Percentiles rank a stretch among this genome's conserved stretches.
Conservation (phyloP, 2,329 filamentous ascomycete genomes). For the Penicillium sclerotigenum region DNA sequence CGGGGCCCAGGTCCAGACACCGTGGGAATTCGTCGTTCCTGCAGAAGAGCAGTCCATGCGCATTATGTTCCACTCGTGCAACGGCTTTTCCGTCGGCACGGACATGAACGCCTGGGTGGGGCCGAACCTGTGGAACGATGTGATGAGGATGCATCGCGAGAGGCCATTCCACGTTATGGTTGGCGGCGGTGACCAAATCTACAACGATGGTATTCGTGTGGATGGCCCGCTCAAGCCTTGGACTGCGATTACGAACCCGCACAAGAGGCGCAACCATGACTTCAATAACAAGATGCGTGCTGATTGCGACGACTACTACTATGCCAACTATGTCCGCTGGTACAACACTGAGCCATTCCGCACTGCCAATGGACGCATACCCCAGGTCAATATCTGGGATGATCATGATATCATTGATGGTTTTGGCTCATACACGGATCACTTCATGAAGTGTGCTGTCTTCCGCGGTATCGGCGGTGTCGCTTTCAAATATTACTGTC, state of each 20-base stretch:
- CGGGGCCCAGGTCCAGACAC: conserved; percentile 53
- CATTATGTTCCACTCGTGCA: conserved; percentile 68
- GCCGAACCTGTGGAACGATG: conserved; percentile 63
- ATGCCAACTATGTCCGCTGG: conserved; percentile 60
- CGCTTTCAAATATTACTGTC: conserved; percentile 59
- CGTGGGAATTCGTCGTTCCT: conserved; percentile 55
- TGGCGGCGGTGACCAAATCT: conserved; percentile 85
- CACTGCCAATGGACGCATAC: conserved; percentile 59
- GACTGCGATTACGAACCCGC: conserved; percentile 60
- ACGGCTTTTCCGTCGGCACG: conserved; percentile 65
- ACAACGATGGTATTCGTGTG: conserved; percentile 76
- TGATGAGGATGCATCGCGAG: conserved; percentile 57
- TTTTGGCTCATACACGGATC: conserved; percentile 64
- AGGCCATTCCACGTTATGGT: conserved; percentile 69
- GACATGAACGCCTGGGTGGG: conserved; percentile 62
- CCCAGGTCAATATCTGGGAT: conserved; percentile 65
- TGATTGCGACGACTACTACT: conserved; percentile 61
- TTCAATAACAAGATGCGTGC: conserved; percentile 64
- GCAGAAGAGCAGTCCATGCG: conserved; percentile 63
- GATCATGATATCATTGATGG: conserved; percentile 66
- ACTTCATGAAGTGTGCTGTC: conserved; percentile 64
- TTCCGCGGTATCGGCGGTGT: conserved; percentile 64
- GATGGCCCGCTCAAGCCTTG: conserved; percentile 70
- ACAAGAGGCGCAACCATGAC: conserved; percentile 57
- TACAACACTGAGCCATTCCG: conserved; percentile 67